Base-by-base conservation (phyloP, 106 monocot species). In the Dendrobium officinale region DNA sequence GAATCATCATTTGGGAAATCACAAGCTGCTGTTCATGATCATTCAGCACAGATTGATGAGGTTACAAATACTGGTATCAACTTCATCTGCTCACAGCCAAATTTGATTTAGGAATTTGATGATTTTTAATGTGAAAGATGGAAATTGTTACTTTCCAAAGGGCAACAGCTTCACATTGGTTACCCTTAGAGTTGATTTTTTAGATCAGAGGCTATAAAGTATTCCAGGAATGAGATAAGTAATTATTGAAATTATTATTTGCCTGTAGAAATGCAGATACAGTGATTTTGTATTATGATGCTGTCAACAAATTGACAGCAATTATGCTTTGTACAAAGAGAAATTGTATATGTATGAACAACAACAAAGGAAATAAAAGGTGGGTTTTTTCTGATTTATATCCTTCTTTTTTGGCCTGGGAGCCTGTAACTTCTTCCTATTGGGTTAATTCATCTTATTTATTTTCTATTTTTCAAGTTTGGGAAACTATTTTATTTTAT, bases 41-140 rank as follows among this genome's bases (percentile, higher is more conserved):
- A 37, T 37, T 37, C 37, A 37, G 55, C 61, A 72, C 76, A 48
- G 9, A 27, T 9, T 48, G 82, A 59, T n/a, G 54, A 80, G 79
- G 74, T 78, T 27, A 61, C 19, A 61, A 22, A n/a, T 61, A 51
- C 42, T 42, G 72, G 67, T 51, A 22, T 78, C 27, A 78, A 78
- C 73, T 79, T 80, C 33, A 37, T 79, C 19, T 72, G 79, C 67
- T 78, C 80, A 17, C 95, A n/a, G n/a, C 92, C 24, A 87, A 89
- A 68, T 98, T 98, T 85, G 95, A 98, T 80, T 84, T 98, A 16
- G 97, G 94, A 58, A 80, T 93, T 26, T 89, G 79, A 85, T 51
- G 51, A 51, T 51, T 22, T 8, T 61, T 61, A 61, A 22, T 51
- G 13, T 13, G 51, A 61, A 61, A 61, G 61, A 22, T 61, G 10